Base-by-base conservation (phyloP, 2,329 filamentous ascomycete genomes). In the Alternaria sp. region DNA sequence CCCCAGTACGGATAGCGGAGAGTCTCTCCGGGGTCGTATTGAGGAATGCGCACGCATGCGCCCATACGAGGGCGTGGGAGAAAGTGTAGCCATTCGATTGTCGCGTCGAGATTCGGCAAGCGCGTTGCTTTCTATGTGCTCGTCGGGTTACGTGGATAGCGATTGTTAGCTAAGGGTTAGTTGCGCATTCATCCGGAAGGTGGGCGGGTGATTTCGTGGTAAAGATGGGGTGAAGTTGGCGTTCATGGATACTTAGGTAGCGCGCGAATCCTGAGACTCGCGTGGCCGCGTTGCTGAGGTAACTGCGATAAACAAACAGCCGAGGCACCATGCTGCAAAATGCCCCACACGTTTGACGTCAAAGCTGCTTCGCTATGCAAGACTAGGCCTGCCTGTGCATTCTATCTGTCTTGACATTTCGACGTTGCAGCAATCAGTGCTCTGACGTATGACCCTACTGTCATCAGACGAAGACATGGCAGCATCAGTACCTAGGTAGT, bases 1-100 rank as follows among this genome's bases (percentile, higher is more conserved):
- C 37, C 79, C 76, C 65, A 84, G 76, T 21, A 80, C 77, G 14
- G 82, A 81, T 58, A 84, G 75, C 25, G 84, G 84, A 55, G 84
- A 85, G 65, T 82, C 81, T 72, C 82, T 79, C 63, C 82, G 75
- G 51, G 75, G 74, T 12, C 77, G 75, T 64, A 77, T 74, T 3
- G 71, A 75, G 10, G 78, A 76, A 33, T 76, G 73, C 37, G 76
- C 74, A 61, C 78, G 77, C 71, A 79, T 77, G 63, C 79, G 75
- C 49, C 78, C 78, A 65, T 80, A 79, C n/a, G 76, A 78, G 12
- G 66, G 79, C 51, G 79, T 81, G 43, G 79, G 79, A 33, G 79
- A 81, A 55, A 78, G 76, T 58, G 79, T 73, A 58, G 79, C 76
- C 79, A 81, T 81, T 65, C 46, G 20, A 43, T 58, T 60, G 58